Conservation (phyloP, 306 rosid genomes). For the Cucurbita argyrosperma region DNA sequence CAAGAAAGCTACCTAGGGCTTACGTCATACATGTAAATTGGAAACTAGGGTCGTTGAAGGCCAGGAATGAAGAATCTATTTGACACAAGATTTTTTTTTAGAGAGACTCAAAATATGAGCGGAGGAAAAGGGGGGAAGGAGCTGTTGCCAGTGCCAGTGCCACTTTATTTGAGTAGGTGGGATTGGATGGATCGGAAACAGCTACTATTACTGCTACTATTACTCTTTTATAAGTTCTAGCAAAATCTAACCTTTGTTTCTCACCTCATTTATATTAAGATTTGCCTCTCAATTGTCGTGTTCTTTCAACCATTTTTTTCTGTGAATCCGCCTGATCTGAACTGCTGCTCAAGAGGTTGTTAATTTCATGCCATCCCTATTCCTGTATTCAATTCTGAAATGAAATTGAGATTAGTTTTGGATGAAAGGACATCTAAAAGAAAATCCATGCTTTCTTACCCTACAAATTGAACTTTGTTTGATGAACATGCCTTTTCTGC, state of each 20-base stretch:
- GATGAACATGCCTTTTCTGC: background rate
- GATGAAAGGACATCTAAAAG: background rate
- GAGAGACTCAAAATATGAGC: slow-evolving; percentile 26
- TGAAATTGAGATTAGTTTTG: background rate
- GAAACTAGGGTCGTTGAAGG: slow-evolving; percentile 27
- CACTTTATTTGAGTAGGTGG: slow-evolving; percentile 3
- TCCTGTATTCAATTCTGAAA: background rate
- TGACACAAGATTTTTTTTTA: slow-evolving; percentile 48
- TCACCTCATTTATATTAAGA: background rate
- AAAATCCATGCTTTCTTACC: background rate
- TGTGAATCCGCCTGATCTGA: background rate
- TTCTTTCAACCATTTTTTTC: background rate
- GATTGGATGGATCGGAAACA: slow-evolving; percentile 18
- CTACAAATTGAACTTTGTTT: background rate
- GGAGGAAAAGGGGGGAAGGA: slow-evolving; percentile 6
- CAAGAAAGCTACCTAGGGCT: slow-evolving; percentile 6
- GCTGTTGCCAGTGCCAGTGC: background rate
- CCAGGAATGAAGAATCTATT: slow-evolving; percentile 38
- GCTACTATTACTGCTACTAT: background rate
- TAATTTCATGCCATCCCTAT: background rate
- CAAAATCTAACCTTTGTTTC: slow-evolving; percentile 10
- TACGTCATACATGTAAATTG: slow-evolving; percentile 27
- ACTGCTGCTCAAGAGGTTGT: background rate
- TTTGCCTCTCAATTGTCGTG: background rate
- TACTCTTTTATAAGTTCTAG: background rate